Evolutionary conservation across 179 eudicot species (phyloP).

Genomic region (Carnegiea gigantea): DNA sequence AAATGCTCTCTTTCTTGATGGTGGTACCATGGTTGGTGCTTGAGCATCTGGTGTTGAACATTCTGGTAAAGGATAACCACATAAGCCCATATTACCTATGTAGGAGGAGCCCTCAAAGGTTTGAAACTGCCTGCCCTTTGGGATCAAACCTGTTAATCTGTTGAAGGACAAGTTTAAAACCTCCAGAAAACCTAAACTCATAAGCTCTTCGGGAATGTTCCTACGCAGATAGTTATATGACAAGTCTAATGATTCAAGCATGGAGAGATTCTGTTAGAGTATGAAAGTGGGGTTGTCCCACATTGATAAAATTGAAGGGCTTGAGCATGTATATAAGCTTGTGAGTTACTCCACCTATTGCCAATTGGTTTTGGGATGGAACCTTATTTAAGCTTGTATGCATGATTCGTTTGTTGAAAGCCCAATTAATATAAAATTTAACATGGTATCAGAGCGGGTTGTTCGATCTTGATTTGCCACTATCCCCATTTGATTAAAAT

Average conservation of each 20-base stretch:
- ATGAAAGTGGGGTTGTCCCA: too few relatives aligned
- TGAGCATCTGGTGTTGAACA: background rate
- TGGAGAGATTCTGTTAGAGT: too few relatives aligned
- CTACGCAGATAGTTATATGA: constrained; percentile 33
- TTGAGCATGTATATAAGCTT: too few relatives aligned
- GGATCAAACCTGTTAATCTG: constrained; percentile 18
- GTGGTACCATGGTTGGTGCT: background rate
- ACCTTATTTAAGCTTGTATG: too few relatives aligned
- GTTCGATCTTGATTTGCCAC: too few relatives aligned
- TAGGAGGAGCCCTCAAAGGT: constrained; percentile 20
- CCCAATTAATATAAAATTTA: too few relatives aligned
- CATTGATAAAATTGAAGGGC: too few relatives aligned
- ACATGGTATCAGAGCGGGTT: too few relatives aligned
- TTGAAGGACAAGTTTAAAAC: constrained; percentile 27
- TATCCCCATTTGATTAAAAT: too few relatives aligned
- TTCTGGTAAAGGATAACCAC: constrained; percentile 15
- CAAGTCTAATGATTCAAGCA: constrained; percentile 49
- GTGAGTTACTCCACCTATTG: too few relatives aligned
- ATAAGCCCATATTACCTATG: constrained; percentile 23
- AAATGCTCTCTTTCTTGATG: constrained; percentile 3
- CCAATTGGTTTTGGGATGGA: too few relatives aligned
- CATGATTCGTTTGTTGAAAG: too few relatives aligned
- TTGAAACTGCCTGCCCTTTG: constrained; percentile 18
- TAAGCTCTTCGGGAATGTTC: constrained; percentile 33
- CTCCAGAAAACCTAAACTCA: constrained; percentile 1